phyloP scores from a whole-genome alignment of 805 yeast genomes.

The Candida broadrunensis region DNA sequence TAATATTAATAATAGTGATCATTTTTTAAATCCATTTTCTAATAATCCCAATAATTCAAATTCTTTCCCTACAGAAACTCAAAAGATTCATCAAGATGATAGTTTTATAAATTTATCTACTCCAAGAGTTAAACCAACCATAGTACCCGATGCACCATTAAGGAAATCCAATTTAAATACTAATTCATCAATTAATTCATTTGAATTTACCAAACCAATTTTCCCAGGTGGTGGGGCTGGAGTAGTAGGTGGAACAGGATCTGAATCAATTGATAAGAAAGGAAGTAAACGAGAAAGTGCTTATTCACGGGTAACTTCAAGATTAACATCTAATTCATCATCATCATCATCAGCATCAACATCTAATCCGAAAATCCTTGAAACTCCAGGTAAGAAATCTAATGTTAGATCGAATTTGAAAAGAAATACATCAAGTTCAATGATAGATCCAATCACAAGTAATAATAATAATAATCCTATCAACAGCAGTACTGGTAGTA shows the following conservation, averaged over 20 bases:
- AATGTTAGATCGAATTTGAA: conserved; percentile 12
- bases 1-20: background rate
- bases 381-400: background rate
- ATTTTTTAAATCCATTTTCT: conserved; percentile 20
- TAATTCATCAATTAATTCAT: background rate
- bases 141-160: conserved; percentile 37
- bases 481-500: background rate
- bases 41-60: too few relatives aligned
- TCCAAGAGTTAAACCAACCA: conserved; percentile 20
- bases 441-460: background rate
- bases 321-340: conserved; percentile 30
- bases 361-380: background rate
- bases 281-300: conserved; percentile 28
- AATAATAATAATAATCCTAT: too few relatives aligned
- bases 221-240: conserved; percentile 14
- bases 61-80: background rate
- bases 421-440: conserved; percentile 11
- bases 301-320: conserved; percentile 45
- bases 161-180: conserved; percentile 25
- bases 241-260: background rate
- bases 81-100: conserved; percentile 1
- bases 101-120: conserved; percentile 22
- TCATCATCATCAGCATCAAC: background rate
- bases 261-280: conserved; percentile 12
- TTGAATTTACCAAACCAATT: conserved; percentile 31